Evolutionary conservation across 2,329 filamentous ascomycete species (phyloP), one percentile per base, ranked within the genome.

Genomic region (Fusarium musae): DNA sequence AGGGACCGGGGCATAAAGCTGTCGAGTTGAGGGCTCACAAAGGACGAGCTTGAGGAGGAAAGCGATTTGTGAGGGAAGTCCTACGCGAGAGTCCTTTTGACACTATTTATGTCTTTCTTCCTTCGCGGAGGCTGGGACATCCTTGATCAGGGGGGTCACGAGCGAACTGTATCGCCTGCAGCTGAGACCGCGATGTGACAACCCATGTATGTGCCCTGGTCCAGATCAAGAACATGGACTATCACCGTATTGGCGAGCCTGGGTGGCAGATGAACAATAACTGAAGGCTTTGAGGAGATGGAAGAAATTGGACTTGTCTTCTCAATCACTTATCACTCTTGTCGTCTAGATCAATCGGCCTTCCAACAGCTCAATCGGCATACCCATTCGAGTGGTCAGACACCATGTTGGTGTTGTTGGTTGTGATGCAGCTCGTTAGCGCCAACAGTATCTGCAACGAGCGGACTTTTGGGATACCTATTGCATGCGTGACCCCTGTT

Each of bases 361-460:
- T 47, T 28, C 44, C 21, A 30, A 21, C 26, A 21, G 44, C 26
- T 30, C 44, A 47, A 28, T 30, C 26, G 12, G 9, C 44, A 30
- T 47, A 21, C 17, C 12, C 21, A 11, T 30, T 47, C 12, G 44
- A 21, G 49, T 30, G 9, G 23, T n/a, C 37, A 67, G 56, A 40
- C 32, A 53, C 28, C 23, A 43, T 50, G 66, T 30, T 63, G 49
- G 56, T 52, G 59, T 44, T 73, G 50, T 63, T 70, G 52, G 65
- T 57, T 60, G 40, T 34, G 46, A 57, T 42, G 36, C 56, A 47
- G 54, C 13, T 28, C 42, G 26, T 44, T 67, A 67, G 70, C 61
- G 66, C 70, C 70, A 73, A 73, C 70, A 73, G 46, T 49, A 73
- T 73, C 60, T 73, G 52, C 53, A 62, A 36, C 46, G 26, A 32